These are phyloP conservation scores for Tetracladium maxilliforme DNA, from an alignment of 2,329 filamentous ascomycete genomes.

Conservation along the genomic window DNA sequence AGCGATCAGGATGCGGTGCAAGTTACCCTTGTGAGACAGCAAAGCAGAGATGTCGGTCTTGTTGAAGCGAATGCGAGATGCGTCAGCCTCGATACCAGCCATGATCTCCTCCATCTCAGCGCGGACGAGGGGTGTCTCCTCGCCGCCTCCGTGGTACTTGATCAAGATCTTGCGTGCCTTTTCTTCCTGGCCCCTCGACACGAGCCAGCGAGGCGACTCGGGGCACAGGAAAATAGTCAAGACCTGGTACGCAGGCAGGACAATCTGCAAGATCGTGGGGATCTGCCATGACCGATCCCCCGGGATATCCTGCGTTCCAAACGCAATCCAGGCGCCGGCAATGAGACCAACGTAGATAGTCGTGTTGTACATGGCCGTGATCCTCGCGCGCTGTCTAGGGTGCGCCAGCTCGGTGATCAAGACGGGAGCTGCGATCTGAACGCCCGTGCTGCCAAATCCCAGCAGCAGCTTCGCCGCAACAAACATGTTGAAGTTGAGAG, in stretches of 20 bases:
- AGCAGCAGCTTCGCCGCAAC: constrained; percentile 11
- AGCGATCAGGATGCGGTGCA: constrained; percentile 26
- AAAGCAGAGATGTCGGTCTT: constrained; percentile 28
- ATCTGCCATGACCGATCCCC: constrained; percentile 17
- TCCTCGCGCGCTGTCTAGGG: constrained; percentile 12
- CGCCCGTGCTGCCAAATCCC: constrained; percentile 9
- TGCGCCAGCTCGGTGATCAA: constrained; percentile 13
- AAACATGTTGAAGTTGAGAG: constrained; percentile 8
- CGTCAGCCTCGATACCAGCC: constrained; percentile 11
- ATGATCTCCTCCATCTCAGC: constrained; percentile 13
- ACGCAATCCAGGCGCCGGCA: constrained; percentile 23
- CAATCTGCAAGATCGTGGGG: constrained; percentile 19
- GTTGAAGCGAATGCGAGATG: constrained; percentile 16
- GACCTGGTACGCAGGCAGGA: constrained; percentile 15
- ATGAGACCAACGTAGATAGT: constrained; percentile 21
- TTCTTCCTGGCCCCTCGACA: constrained; percentile 10
- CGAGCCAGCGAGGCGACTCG: constrained; percentile 7
- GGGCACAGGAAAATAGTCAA: constrained; percentile 6
- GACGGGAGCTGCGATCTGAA: constrained; percentile 5
- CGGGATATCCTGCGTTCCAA: constrained; percentile 15
- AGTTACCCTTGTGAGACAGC: constrained; percentile 27
- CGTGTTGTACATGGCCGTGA: constrained; percentile 17
- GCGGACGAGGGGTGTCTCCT: constrained; percentile 7
- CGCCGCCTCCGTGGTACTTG: constrained; percentile 4
- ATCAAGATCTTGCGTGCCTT: constrained; percentile 1